Percentiles rank a stretch among this genome's conserved stretches.
Evolutionary conservation across 2,329 filamentous ascomycete species (phyloP).

Genomic region (Pseudogymnoascus sp.): DNA sequence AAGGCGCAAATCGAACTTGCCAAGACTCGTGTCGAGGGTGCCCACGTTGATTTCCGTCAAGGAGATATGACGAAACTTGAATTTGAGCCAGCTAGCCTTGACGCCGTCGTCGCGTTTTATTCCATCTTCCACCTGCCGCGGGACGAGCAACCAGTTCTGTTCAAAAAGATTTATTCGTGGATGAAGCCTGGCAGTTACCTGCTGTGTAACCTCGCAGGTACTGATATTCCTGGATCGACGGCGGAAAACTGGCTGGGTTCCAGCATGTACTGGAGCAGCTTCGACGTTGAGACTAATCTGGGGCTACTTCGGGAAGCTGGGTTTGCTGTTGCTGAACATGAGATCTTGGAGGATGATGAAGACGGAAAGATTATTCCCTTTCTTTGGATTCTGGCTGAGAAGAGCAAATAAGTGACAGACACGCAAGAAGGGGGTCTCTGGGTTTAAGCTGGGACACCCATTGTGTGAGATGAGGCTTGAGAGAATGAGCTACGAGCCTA

Average conservation of each 20-base stretch:
- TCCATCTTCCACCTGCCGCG: constrained; percentile 39
- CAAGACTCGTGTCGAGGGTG: constrained; percentile 6
- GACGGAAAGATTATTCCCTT: constrained; percentile 11
- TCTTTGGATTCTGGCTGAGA: constrained; percentile 13
- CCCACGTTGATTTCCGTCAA: constrained; percentile 14
- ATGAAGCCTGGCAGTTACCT: constrained; percentile 36
- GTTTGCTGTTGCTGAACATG: background rate
- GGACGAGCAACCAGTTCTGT: constrained; percentile 32
- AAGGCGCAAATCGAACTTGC: constrained; percentile 8
- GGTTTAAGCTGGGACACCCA: background rate
- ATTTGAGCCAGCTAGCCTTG: constrained; percentile 29
- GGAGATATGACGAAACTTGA: constrained; percentile 37
- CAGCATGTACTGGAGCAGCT: constrained; percentile 15
- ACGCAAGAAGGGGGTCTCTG: background rate
- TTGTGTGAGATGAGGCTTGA: background rate
- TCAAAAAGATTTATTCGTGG: constrained; percentile 33
- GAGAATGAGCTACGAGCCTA: background rate
- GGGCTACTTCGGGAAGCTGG: constrained; percentile 7
- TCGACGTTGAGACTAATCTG: constrained; percentile 6
- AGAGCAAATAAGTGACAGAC: background rate
- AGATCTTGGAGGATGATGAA: constrained; percentile 12
- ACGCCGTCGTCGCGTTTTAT: constrained; percentile 38
- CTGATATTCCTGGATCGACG: constrained; percentile 16
- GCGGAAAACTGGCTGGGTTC: constrained; percentile 28
- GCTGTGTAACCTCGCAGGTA: constrained; percentile 32